phyloP scores from a whole-genome alignment of 2,329 filamentous ascomycete genomes.

The Neofusicoccum laricinum region DNA sequence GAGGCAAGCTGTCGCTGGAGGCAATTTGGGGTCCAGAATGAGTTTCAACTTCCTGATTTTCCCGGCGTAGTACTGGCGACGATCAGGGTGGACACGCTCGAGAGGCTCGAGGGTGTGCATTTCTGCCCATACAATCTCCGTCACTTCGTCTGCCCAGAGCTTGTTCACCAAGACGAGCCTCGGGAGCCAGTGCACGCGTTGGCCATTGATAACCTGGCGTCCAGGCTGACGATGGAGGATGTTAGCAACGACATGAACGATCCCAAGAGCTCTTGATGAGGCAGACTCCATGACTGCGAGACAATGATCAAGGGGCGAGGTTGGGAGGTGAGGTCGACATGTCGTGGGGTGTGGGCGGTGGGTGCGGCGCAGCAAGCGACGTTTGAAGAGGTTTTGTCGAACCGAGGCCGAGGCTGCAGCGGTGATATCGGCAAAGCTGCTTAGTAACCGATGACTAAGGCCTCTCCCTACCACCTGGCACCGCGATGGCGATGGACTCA shows the following conservation, averaged over 20 bases:
- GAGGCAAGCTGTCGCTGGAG: neutral
- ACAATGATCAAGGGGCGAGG: neutral
- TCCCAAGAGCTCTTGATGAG: conserved; percentile 5
- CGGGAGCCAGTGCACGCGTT: neutral
- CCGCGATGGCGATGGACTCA: too few species aligned
- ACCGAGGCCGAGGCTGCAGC: neutral
- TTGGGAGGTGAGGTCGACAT: neutral
- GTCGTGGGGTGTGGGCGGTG: neutral
- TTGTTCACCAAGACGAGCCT: neutral
- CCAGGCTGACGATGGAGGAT: neutral
- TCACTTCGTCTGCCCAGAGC: conserved; percentile 9
- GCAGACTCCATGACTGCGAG: conserved; percentile 5
- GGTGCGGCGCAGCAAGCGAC: neutral
- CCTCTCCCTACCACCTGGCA: too few species aligned
- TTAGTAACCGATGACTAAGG: neutral
- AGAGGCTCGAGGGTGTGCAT: neutral
- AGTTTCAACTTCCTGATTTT: neutral
- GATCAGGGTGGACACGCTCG: neutral
- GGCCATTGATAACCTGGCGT: neutral
- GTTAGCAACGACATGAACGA: conserved; percentile 3
- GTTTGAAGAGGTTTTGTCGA: conserved; percentile 5
- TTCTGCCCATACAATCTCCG: neutral
- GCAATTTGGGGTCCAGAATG: neutral
- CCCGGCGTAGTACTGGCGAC: neutral
- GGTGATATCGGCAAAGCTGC: neutral